Evolutionary conservation across 306 rosid species (phyloP), one percentile per base, ranked within the genome.

Genomic region (Psophocarpus tetragonolobus): DNA sequence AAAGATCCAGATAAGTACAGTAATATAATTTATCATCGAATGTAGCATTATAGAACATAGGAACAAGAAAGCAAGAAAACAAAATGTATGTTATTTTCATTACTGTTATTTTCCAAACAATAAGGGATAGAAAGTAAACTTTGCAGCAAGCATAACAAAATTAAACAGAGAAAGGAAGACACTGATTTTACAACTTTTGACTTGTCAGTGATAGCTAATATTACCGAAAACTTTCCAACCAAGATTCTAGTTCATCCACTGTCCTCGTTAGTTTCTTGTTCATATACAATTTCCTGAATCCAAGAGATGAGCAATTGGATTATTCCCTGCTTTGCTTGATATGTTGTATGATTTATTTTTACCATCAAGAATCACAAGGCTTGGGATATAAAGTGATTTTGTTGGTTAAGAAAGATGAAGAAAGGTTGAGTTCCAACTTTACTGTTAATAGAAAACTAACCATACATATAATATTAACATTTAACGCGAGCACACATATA

Each of bases 171-270:
- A 30, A 44, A 48, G 17, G 81, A 81, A 39, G 78, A 84, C n/a
- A 9, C 64, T 8, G 87, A 81, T 42, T 47, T 87, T 3, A 84
- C 83, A 4, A 26, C 75, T 24, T 87, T 84, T 18, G 56, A 66
- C 42, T 68, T 81, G 3, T 4, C 72, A 45, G 24, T 68, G 56
- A 5, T 84, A 18, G 67, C 45, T 51, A 71, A 63, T 18, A 87
- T 87, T 21, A 86, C 87, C 1, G 56, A 70, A 21, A 69, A 70
- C 20, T 86, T 86, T 75, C 78, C 89, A n/a, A 23, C 21, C 4
- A 29, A 14, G n/a, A n/a, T n/a, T n/a, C n/a, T n/a, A n/a, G n/a
- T n/a, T n/a, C n/a, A n/a, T n/a, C n/a, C 3, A 0, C 7, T 1
- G 6, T 11, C 63, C 32, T 24, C 3, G 8, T 11, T 14, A 0